phyloP scores from a whole-genome alignment of 768 basidiomycete species.

The Pholiota microspora region DNA sequence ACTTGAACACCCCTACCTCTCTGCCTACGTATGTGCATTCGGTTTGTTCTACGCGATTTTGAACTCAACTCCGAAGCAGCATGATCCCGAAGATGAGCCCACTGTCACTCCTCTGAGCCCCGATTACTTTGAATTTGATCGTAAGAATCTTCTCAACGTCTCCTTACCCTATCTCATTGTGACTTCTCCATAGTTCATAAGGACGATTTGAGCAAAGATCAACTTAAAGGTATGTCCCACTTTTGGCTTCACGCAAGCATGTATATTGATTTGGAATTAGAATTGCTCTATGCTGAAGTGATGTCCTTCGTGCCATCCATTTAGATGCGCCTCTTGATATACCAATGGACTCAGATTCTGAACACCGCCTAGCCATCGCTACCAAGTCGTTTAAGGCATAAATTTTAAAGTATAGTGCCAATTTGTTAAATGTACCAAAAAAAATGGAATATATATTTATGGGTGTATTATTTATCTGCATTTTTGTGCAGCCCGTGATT shows the following conservation, averaged over 20 bases:
- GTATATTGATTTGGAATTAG: conserved; percentile 25
- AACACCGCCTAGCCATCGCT: background rate
- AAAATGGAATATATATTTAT: conserved; percentile 7
- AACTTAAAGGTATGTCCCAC: conserved; percentile 54
- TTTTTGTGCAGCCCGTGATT: background rate
- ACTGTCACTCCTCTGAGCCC: conserved; percentile 75
- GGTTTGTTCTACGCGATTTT: background rate
- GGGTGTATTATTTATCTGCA: background rate
- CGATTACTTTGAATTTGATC: conserved; percentile 89
- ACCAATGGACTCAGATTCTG: background rate
- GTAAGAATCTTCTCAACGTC: conserved; percentile 35
- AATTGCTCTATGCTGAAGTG: conserved; percentile 83
- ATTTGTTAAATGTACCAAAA: conserved; percentile 6
- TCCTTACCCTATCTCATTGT: conserved; percentile 5
- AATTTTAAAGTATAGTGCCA: conserved; percentile 4
- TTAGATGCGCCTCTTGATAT: conserved; percentile 24
- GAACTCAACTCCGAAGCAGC: conserved; percentile 36
- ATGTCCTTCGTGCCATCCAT: conserved; percentile 69
- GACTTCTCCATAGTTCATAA: conserved; percentile 48
- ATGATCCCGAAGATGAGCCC: conserved; percentile 91
- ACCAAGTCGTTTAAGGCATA: background rate
- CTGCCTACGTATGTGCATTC: conserved; percentile 58
- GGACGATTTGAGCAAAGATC: conserved; percentile 72
- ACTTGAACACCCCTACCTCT: conserved; percentile 78
- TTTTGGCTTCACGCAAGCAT: conserved; percentile 3